Percentiles rank a stretch among this genome's conserved stretches.
These are phyloP conservation scores for Beauveria caledonica DNA, from an alignment of 2,329 filamentous ascomycete species.

Conservation along the genomic window DNA sequence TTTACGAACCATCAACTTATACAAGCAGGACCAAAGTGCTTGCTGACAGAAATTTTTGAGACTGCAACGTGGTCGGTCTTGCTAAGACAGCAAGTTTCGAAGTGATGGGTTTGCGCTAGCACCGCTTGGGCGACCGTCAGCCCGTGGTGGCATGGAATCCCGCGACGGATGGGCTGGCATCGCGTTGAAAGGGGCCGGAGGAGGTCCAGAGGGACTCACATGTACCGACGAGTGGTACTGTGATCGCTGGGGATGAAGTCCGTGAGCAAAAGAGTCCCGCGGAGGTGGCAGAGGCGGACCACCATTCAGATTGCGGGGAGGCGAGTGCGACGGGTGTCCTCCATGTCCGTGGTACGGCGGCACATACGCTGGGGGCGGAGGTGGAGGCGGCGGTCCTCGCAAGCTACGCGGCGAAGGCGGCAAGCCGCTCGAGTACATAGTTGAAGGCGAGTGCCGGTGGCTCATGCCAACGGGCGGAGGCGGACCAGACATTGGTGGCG, in stretches of 20 bases:
- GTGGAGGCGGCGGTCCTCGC: conserved; percentile 28
- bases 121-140: conserved; percentile 46
- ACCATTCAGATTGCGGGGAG: conserved; percentile 24
- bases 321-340: conserved; percentile 1
- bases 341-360: conserved; percentile 23
- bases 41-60: background rate
- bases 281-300: conserved; percentile 24
- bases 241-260: conserved; percentile 32
- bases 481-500: conserved; percentile 37
- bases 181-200: conserved; percentile 29
- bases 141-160: conserved; percentile 24
- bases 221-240: conserved; percentile 32
- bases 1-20: background rate
- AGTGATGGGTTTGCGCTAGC: conserved; percentile 71
- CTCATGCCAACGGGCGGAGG: conserved; percentile 32
- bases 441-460: conserved; percentile 26
- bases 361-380: conserved; percentile 32
- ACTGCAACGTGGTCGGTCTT: background rate
- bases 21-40: background rate
- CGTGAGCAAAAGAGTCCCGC: conserved; percentile 31
- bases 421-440: conserved; percentile 33
- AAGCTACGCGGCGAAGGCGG: conserved; percentile 41
- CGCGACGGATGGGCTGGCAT: conserved; percentile 21
- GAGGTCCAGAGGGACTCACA: conserved; percentile 33
- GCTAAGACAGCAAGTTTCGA: conserved; percentile 61